Base-by-base conservation (phyloP, 1,284 basidiomycete species). In the Anthracocystis panici-leucophaei region DNA sequence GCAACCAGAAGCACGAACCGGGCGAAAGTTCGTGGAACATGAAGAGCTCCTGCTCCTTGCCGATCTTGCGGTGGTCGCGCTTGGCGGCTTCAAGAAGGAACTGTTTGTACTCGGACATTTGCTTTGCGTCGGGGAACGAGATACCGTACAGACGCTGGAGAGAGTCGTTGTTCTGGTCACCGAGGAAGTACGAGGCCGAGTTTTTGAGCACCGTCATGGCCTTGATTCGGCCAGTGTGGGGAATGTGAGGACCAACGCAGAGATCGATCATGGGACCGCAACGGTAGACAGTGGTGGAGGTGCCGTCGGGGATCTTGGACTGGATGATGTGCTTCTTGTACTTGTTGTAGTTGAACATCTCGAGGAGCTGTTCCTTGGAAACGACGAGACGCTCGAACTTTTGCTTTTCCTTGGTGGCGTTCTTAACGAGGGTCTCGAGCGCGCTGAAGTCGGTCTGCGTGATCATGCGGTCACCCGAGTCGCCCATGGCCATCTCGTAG, bases 341-440 rank as follows among this genome's bases (percentile, higher is more conserved):
- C 87, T 95, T 97, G 89, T 99, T 99, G 88, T 99, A 99, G 94
- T 89, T 89, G 88, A 99, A 99, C 96, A 99, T 98, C 87, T 98
- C 91, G 55, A 98, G 88, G 7, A 99, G 89, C 44, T 92, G 91
- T 87, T 97, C 93, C 87, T 99, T 99, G 33, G 94, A 90, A 51
- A 98, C 91, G 40, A 95, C 91, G 27, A 98, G 88, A 51, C 97
- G 91, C 86, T 99, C 95, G 79, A 99, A 99, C 85, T 92, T 92
- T 87, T 99, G 97, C 87, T 93, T 97, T 78, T 98, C 95, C 88
- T 97, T 98, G 86, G 97, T 89, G 5, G 93, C 94, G 57, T 88
- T 88, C 84, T 96, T 95, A 12, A 92, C 89, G 11, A 98, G 86
- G 77, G 95, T 94, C 86, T 99, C 97, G 27, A 99, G 89, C 6